A percentile compares a stretch with the other conserved stretches of the same genome.
Conservation (phyloP, 208 protist species). For the Acanthamoeba lugdunensis region DNA sequence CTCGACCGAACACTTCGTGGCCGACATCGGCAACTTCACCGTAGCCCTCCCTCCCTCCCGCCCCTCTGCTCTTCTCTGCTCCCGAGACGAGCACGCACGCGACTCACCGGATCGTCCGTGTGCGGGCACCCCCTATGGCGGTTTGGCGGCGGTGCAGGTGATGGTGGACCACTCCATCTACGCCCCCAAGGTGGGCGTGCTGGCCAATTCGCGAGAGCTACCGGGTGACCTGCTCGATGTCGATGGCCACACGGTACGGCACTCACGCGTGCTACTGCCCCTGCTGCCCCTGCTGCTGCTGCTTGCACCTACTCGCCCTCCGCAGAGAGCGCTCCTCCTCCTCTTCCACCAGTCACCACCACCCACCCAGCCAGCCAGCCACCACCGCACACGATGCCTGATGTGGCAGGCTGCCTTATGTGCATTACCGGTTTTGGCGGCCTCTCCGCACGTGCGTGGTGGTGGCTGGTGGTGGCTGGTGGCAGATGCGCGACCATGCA, state of each 20-base stretch:
- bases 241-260: neutral
- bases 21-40: slow-evolving; percentile 56
- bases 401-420: too few species aligned
- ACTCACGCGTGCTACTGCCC: neutral
- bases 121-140: too few species aligned
- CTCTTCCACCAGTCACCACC: too few species aligned
- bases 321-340: too few species aligned
- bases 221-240: neutral
- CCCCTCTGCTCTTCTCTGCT: too few species aligned
- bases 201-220: slow-evolving; percentile 37
- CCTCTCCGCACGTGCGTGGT: too few species aligned
- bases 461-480: neutral
- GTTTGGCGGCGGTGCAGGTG: neutral
- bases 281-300: neutral
- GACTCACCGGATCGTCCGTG: too few species aligned
- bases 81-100: too few species aligned
- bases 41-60: neutral
- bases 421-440: too few species aligned
- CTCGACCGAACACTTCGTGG: neutral
- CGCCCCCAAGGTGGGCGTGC: neutral
- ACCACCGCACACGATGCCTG: too few species aligned
- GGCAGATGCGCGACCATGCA: neutral
- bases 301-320: neutral
- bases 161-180: slow-evolving; percentile 60
- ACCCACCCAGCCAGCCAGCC: too few species aligned